Evolutionary conservation across 441 rosid species (phyloP), one percentile per base, ranked within the genome.

Genomic region (Populus hybrid): DNA sequence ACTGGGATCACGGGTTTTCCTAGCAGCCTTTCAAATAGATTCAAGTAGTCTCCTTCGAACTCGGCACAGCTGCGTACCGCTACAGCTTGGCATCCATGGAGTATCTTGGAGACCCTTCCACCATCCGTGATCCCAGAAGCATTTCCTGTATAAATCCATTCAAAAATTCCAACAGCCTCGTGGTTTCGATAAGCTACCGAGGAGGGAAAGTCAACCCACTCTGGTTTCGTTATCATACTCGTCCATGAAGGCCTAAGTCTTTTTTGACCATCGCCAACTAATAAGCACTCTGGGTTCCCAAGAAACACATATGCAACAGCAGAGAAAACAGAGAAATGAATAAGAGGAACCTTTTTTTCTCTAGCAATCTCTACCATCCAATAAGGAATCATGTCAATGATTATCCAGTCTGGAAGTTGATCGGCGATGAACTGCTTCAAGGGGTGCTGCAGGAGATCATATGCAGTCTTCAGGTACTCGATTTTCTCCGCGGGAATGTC

Each of bases 371-470:
- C 76, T 1, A n/a, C 74, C 5, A 68, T 72, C 83, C 79, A 77
- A 21, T 71, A 71, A 34, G 74, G 28, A 3, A 67, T n/a, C 11
- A 36, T 0, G 7, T 83, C 83, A 18, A 70, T 59, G 35, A 83
- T 59, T 9, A 79, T 71, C 83, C 81, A 77, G 28, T 83, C 69
- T 0, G 77, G 81, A 2, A 7, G 24, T 16, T 66, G 26, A 1
- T 66, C 35, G 0, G 68, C 74, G 0, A 79, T 35, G 34, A 76
- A 66, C 24, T 70, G 40, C 38, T 74, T 74, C 23, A 76, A 66
- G 5, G 82, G 82, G 1, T 76, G 70, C 42, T 70, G 73, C 42
- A 78, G 78, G 30, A 71, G 83, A 78, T 78, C 83, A 36, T 67
- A 80, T 0, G 85, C 79, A 4, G 78, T 18, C 34, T 80, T 80